Base-by-base conservation (phyloP, 805 yeast species). In the Candida orba region DNA sequence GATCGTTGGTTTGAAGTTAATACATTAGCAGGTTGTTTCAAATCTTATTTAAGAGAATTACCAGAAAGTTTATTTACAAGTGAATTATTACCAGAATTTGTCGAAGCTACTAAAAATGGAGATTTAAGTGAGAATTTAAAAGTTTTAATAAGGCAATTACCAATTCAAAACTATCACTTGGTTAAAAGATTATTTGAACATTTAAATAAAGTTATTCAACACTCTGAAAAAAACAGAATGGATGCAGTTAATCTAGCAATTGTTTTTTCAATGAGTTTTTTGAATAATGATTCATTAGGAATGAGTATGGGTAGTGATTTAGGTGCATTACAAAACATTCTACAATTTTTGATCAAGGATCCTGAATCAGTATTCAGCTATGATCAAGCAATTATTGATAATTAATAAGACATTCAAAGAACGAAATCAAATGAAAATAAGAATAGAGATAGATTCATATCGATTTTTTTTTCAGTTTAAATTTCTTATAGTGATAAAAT, bases 191-290 rank as follows among this genome's bases (percentile, higher is more conserved):
- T 91, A 42, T 70, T 84, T 33, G 65, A 70, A 36, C 98, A 90
- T 65, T 72, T 90, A 66, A 70, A 74, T 50, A 73, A 72, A 51
- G 81, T 91, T 22, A 80, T 84, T 43, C 73, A 73, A 46, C 79
- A 78, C 56, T 79, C 81, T 37, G 79, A 75, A 10, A 66, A 65
- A 38, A 91, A 91, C 65, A 81, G 81, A 59, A 91, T 91, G 98
- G 86, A 83, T 44, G 78, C 95, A 3, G 81, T 88, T 2, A 91
- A 91, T 58, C 66, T 91, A 56, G 95, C 96, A 5, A 91, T 95
- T 43, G 96, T 91, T 7, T 83, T 91, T 55, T 72, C 82, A 5
- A 78, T 78, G 79, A 75, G 81, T 62, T 74, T 77, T 52, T 60
- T 78, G 51, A 63, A 67, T 50, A 71, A 67, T 52, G 73, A 67